Evolutionary conservation across 306 rosid species (phyloP).

Genomic region (Acacia melanoxylon): DNA sequence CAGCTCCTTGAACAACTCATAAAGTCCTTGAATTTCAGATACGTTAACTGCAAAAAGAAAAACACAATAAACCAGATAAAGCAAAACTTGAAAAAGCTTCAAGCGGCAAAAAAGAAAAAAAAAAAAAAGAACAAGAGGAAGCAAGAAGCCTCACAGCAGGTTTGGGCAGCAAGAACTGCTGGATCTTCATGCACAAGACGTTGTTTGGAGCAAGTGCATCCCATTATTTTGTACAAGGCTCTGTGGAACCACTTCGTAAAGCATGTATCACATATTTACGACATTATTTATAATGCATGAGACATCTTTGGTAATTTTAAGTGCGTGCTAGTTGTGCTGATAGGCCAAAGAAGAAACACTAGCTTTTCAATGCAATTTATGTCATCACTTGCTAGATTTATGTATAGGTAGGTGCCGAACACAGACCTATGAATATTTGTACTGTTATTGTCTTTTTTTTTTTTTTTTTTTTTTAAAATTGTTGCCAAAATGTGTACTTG

Average conservation of each 20-base stretch:
- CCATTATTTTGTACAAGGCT: conserved; percentile 20
- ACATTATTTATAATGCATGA: background rate
- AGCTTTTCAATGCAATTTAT: background rate
- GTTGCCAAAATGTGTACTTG: background rate
- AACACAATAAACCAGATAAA: background rate
- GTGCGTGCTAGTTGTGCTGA: background rate
- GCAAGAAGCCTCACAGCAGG: conserved; percentile 42
- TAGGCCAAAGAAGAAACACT: background rate
- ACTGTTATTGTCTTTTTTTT: background rate
- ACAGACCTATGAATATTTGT: background rate
- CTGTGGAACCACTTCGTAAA: background rate
- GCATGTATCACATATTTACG: background rate
- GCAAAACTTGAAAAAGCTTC: background rate
- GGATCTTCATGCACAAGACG: conserved; percentile 36
- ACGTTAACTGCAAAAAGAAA: conserved; percentile 37
- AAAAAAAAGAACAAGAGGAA: background rate
- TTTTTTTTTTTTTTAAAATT: background rate
- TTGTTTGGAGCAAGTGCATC: conserved; percentile 46
- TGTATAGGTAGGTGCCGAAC: background rate
- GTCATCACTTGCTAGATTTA: background rate
- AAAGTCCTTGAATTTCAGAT: conserved; percentile 46
- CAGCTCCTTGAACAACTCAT: conserved; percentile 53
- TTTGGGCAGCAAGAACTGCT: conserved; percentile 52
- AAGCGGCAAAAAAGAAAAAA: too few species aligned
- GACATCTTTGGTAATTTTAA: background rate